Conservation (phyloP, 768 basidiomycete genomes). For the Pholiota conissans region DNA sequence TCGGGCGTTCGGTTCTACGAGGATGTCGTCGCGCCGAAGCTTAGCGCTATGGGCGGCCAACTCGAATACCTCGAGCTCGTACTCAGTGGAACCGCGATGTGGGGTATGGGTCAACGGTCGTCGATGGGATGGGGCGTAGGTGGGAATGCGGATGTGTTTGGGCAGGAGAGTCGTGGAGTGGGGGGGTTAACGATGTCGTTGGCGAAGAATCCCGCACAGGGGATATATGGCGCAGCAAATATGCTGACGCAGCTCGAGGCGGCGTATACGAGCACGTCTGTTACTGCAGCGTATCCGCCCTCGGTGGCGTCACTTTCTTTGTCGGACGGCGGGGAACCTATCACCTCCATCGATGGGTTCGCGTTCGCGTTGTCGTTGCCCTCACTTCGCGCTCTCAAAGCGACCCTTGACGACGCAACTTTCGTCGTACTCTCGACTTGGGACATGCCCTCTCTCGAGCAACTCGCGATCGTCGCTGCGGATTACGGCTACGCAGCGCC, state of each 20-base stretch:
- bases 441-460: constrained; percentile 61
- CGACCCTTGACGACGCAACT: constrained; percentile 70
- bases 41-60: constrained; percentile 48
- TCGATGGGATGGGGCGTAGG: not conserved
- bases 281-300: not conserved
- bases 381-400: constrained; percentile 64
- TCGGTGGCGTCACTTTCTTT: constrained; percentile 7
- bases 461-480: constrained; percentile 67
- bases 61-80: constrained; percentile 72
- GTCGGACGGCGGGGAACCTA: not conserved
- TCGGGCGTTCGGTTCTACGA: constrained; percentile 52
- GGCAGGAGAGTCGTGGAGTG: not conserved
- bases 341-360: constrained; percentile 14
- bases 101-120: constrained; percentile 8
- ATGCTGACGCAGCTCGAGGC: constrained; percentile 14
- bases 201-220: not conserved
- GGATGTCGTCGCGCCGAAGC: constrained; percentile 55
- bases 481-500: constrained; percentile 70
- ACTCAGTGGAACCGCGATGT: constrained; percentile 12
- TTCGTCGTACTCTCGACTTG: constrained; percentile 66
- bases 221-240: constrained; percentile 7
- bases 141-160: not conserved
- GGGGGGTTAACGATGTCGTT: not conserved
- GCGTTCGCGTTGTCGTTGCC: constrained; percentile 50
- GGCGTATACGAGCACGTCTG: constrained; percentile 9